Percentiles rank a stretch among this genome's conserved stretches.
Evolutionary conservation across 83 land plant genomes (phyloP).

Genomic region (Thuja plicata): DNA sequence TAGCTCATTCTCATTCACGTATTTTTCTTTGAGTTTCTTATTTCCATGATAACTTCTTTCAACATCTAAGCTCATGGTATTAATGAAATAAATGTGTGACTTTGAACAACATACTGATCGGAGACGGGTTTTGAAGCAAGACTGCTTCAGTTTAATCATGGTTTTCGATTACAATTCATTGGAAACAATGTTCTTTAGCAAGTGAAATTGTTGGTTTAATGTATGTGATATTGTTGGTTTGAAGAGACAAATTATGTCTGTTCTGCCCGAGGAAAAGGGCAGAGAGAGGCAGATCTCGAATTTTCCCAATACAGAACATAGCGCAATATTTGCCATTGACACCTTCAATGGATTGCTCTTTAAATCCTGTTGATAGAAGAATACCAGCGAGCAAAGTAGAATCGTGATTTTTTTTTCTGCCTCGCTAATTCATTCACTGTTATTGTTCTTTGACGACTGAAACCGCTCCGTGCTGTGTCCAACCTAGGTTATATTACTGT

Average conservation of each 20-base stretch:
- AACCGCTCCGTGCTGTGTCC: too few relatives aligned
- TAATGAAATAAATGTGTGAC: background rate
- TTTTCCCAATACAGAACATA: background rate
- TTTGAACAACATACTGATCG: background rate
- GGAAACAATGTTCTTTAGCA: background rate
- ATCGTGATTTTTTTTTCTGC: too few relatives aligned
- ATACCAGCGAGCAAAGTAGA: too few relatives aligned
- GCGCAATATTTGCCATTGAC: background rate
- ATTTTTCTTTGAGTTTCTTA: background rate
- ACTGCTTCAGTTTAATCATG: background rate
- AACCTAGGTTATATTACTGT: too few relatives aligned
- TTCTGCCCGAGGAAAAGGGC: background rate
- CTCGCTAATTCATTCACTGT: too few relatives aligned
- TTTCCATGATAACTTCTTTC: background rate
- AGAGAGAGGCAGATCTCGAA: background rate
- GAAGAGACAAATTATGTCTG: background rate
- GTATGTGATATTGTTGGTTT: background rate
- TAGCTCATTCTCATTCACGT: background rate
- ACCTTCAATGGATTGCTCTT: background rate
- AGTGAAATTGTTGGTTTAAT: background rate
- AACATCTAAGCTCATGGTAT: background rate
- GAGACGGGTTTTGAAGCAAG: background rate
- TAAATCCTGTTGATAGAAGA: too few relatives aligned
- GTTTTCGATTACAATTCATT: background rate
- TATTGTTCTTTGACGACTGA: too few relatives aligned